phyloP scores from a whole-genome alignment of 2,329 filamentous ascomycete species.

The Mycocentrospora acerina region DNA sequence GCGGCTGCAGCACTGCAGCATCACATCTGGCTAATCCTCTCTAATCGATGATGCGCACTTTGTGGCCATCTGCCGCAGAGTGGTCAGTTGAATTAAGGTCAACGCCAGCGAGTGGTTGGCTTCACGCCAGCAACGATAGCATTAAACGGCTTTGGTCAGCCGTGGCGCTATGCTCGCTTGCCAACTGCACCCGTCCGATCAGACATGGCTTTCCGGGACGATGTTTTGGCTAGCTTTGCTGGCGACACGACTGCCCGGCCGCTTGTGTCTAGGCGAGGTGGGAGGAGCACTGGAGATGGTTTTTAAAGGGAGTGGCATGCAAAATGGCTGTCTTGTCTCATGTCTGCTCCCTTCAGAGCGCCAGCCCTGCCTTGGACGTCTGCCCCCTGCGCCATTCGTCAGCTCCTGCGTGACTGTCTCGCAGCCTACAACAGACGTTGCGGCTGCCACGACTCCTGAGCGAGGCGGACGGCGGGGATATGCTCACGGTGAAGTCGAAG shows the following conservation, averaged over 20 bases:
- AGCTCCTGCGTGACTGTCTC: constrained; percentile 27
- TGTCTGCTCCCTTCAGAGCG: constrained; percentile 20
- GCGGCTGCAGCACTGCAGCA: constrained; percentile 24
- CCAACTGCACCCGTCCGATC: constrained; percentile 11
- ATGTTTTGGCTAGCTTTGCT: constrained; percentile 12
- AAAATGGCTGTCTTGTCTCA: constrained; percentile 33
- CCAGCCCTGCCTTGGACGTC: constrained; percentile 19
- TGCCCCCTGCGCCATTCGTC: constrained; percentile 26
- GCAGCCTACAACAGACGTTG: constrained; percentile 11
- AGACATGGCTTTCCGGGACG: constrained; percentile 17
- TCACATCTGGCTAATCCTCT: constrained; percentile 11
- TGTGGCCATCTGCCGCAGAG: too few species aligned
- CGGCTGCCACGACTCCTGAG: constrained; percentile 1
- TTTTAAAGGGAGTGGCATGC: constrained; percentile 22
- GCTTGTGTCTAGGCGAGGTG: constrained; percentile 23
- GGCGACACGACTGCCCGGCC: constrained; percentile 11
- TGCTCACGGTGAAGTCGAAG: not conserved
- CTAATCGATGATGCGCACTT: constrained; percentile 16
- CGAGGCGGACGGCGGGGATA: too few species aligned
- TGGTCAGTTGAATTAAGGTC: not conserved
- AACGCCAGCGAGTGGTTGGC: constrained; percentile 11
- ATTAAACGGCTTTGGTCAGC: constrained; percentile 28
- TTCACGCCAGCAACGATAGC: constrained; percentile 13
- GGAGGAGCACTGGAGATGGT: constrained; percentile 22
- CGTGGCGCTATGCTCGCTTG: constrained; percentile 18